These are phyloP conservation scores for Syzygium oleosum DNA, from an alignment of 345 rosid genomes.

Conservation along the genomic window DNA sequence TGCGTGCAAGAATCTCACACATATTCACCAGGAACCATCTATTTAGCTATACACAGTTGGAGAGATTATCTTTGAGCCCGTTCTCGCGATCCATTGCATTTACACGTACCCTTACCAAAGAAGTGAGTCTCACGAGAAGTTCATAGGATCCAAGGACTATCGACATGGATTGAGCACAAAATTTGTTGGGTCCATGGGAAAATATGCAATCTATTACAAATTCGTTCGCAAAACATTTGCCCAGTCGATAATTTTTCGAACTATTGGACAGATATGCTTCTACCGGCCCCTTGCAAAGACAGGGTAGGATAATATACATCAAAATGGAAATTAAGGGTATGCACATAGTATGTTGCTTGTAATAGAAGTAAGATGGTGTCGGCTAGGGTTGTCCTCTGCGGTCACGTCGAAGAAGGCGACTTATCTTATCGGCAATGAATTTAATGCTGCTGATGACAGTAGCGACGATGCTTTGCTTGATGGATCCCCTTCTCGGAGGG, in stretches of 20 bases:
- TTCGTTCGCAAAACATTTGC: not conserved
- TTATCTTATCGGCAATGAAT: not conserved
- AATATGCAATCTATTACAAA: not conserved
- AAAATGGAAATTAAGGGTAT: not conserved
- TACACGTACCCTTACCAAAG: not conserved
- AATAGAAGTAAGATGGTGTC: not conserved
- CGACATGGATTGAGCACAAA: not conserved
- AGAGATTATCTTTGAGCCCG: not conserved
- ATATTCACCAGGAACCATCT: not conserved
- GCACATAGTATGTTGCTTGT: not conserved
- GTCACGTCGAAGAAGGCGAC: not conserved
- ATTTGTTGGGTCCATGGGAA: not conserved
- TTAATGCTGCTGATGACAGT: not conserved
- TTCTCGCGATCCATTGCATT: not conserved
- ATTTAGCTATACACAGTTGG: not conserved
- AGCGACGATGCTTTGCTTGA: not conserved
- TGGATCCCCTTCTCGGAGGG: not conserved
- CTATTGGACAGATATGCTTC: not conserved
- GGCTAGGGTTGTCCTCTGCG: not conserved
- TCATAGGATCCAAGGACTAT: not conserved
- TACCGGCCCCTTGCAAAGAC: not conserved
- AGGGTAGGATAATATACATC: not conserved
- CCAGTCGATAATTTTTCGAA: not conserved
- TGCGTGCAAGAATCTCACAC: not conserved
- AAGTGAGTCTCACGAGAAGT: not conserved